Evolutionary conservation across 306 rosid genomes (phyloP), one percentile per base, ranked within the genome.

Genomic region (Mimosa pudica): DNA sequence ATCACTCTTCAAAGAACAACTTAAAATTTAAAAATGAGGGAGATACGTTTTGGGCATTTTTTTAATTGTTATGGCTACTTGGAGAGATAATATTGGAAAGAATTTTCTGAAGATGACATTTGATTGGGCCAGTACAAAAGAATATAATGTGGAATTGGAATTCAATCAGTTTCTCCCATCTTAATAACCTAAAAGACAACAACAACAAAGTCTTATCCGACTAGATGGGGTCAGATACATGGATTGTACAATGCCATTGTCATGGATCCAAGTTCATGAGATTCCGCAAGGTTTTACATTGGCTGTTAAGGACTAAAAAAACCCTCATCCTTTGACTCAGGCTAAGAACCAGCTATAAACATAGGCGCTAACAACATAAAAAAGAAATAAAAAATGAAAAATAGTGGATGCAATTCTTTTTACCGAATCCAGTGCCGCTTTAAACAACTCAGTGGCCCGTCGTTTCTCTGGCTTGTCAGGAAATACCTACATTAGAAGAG

Each of bases 401-500:
- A 82, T 73, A 60, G 44, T 80, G 77, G 80, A 13, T 38, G 47
- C 65, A 71, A 76, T 81, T 58, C 69, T 74, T 70, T 45, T 61
- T 92, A 92, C 98, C 58, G 92, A 88, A 86, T 94, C 98, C n/a
- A 94, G 44, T 58, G 97, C 98, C 62, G 94, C 75, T 86, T 87
- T 91, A 86, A 94, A 94, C 78, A 92, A 80, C 85, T 89, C 66
- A 74, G 89, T 85, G 77, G 98, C 97, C 87, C 95, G 87, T 36
- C 93, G 91, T 80, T 88, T 91, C 81, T 94, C 97, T 58, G 97
- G 97, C 80, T 88, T 92, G 83, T 94, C 98, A 49, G 98, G 97
- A 83, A 94, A 94, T 70, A 94, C 97, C 98, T 92, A 82, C 84
- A 87, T 76, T 16, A 46, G 77, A 70, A 78, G 54, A 70, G 46